Conservation (phyloP, 1,284 basidiomycete genomes). For the Ustilago xerochloae region DNA sequence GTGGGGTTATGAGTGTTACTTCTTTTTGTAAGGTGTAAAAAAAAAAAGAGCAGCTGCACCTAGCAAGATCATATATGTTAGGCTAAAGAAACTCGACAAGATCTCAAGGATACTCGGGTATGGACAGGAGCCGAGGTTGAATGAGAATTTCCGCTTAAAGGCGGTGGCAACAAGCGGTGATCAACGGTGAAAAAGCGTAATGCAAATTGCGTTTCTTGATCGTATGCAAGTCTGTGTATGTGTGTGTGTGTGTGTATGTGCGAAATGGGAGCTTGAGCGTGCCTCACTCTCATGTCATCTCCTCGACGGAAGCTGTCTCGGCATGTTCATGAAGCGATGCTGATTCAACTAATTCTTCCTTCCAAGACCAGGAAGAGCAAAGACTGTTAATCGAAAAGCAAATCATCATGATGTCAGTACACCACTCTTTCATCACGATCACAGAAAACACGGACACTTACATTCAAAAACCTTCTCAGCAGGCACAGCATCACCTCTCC, state of each 20-base stretch:
- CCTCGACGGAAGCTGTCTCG: no score
- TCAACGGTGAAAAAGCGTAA: background rate
- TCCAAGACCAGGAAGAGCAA: slow-evolving; percentile 59
- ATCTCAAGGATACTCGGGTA: background rate
- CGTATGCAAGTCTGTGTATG: background rate
- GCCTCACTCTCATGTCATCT: no score
- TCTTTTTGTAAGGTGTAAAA: slow-evolving; percentile 30
- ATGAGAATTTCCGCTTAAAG: background rate
- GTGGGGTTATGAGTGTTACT: slow-evolving; percentile 24
- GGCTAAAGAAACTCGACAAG: no score
- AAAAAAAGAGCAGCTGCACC: no score
- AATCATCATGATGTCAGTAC: background rate
- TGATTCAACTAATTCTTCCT: slow-evolving; percentile 54
- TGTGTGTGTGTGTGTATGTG: background rate
- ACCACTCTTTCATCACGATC: background rate
- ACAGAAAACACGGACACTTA: slow-evolving; percentile 4
- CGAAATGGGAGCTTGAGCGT: no score
- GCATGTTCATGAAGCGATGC: no score
- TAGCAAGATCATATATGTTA: no score
- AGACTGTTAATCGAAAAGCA: slow-evolving; percentile 28
- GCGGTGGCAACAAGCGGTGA: background rate
- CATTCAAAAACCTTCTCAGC: slow-evolving; percentile 76
- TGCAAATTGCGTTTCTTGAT: background rate
- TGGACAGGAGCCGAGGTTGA: no score
- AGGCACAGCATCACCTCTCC: slow-evolving; percentile 77